These are phyloP conservation scores for Allodekkera sacchari DNA, from an alignment of 805 yeast genomes.

Conservation along the genomic window DNA sequence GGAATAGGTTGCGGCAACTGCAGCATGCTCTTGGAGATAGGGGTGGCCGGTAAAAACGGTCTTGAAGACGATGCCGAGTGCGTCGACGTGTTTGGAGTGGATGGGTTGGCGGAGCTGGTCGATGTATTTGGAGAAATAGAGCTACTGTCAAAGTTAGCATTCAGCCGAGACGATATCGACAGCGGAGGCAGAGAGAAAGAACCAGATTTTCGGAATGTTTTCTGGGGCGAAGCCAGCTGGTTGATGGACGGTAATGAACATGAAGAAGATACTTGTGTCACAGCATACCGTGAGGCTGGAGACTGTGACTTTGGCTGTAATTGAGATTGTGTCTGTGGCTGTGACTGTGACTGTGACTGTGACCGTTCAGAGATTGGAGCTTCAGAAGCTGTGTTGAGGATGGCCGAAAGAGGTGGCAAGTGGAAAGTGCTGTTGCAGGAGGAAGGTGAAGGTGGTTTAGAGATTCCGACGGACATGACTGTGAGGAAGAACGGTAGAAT, in stretches of 20 bases:
- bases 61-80: neutral
- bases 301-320: too few relatives aligned
- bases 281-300: too few relatives aligned
- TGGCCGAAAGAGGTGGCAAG: conserved; percentile 6
- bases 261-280: conserved; percentile 1
- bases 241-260: neutral
- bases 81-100: too few relatives aligned
- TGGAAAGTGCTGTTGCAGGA: too few relatives aligned
- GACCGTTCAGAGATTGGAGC: conserved; percentile 3
- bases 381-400: conserved; percentile 2
- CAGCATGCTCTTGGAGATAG: neutral
- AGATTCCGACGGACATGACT: too few relatives aligned
- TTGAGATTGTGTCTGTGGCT: neutral
- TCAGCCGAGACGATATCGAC: conserved; percentile 12
- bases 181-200: conserved; percentile 1
- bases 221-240: neutral
- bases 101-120: conserved; percentile 1
- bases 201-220: neutral
- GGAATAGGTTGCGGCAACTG: conserved; percentile 1
- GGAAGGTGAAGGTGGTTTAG: too few relatives aligned
- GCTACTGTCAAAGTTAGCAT: too few relatives aligned
- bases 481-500: too few relatives aligned
- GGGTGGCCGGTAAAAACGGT: conserved; percentile 1
- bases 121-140: too few relatives aligned
- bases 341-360: neutral